Evolutionary conservation across 2,329 filamentous ascomycete genomes (phyloP), one percentile per base, ranked within the genome.

Genomic region (Zopfia rhizophila): DNA sequence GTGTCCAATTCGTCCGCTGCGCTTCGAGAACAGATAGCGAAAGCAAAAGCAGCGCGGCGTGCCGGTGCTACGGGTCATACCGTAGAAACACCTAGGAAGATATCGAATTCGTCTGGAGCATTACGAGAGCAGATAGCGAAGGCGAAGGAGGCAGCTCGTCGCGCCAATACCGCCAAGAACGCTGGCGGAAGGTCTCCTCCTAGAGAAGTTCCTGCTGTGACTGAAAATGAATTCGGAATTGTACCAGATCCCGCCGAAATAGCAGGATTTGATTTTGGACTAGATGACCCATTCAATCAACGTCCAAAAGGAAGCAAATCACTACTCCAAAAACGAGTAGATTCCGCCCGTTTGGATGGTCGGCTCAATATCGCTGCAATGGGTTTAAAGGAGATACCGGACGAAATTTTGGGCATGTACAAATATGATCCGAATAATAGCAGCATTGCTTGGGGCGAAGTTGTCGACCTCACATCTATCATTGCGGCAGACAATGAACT

Each of bases 91-190:
- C 57, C 63, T 1, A 41, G 51, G 7, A 81, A 78, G 48, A 63
- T 67, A 0, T 71, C 73, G 6, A 94, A 89, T 60, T 91, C 91
- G 0, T 97, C 93, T 0, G 80, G 82, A 11, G 87, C 91, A 1
- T 73, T 99, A 18, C 85, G 94, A 19, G 91, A 97, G 40, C 93
- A 94, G 46, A 97, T 99, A 54, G 91, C 92, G 32, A 93, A 92
- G 60, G 94, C 94, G 0, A 96, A 91, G 67, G 66, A 65, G 51
- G 91, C 91, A 4, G 91, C 92, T 2, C 88, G 61, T 21, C 60
- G 56, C 3, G 55, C 53, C 37, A 65, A 61, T 43, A 42, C 51
- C 4, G 50, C 59, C 7, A 60, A 55, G 11, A 32, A 50, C 8
- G 38, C 55, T 12, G 55, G 65, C n/a, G 60, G 58, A 14, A 56